These are phyloP conservation scores for Phylloporus sp. DNA, from an alignment of 768 basidiomycete species.

Conservation along the genomic window DNA sequence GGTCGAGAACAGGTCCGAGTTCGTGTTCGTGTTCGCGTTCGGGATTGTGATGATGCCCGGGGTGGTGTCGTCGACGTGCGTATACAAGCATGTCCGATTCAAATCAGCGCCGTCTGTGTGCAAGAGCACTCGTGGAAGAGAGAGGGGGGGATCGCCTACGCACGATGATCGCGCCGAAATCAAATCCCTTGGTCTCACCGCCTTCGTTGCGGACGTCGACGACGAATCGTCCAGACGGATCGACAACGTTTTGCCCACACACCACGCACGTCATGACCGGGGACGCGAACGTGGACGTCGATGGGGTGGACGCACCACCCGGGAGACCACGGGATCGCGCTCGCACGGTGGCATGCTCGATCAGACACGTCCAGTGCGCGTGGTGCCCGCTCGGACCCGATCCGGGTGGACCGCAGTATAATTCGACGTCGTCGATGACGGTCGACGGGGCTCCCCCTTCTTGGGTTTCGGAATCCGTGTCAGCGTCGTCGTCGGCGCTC, in stretches of 20 bases:
- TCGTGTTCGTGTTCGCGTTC: neutral
- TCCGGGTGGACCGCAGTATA: slow-evolving; percentile 20
- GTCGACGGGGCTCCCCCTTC: slow-evolving; percentile 3
- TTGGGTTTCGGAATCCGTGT: slow-evolving; percentile 4
- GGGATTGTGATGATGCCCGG: neutral
- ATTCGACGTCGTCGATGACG: slow-evolving; percentile 22
- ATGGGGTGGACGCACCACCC: neutral
- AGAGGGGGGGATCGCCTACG: neutral
- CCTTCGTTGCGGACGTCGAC: slow-evolving; percentile 27
- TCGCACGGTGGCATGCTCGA: slow-evolving; percentile 17
- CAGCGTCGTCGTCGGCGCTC: slow-evolving; percentile 2
- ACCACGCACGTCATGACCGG: slow-evolving; percentile 9
- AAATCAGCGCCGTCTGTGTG: neutral
- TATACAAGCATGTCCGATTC: neutral
- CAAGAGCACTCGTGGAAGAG: neutral
- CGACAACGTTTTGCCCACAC: slow-evolving; percentile 16
- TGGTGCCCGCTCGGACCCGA: slow-evolving; percentile 22
- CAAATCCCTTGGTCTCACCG: slow-evolving; percentile 21
- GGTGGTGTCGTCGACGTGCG: neutral
- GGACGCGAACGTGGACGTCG: neutral
- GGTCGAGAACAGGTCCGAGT: neutral
- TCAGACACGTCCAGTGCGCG: slow-evolving; percentile 25
- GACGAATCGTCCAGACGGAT: slow-evolving; percentile 15
- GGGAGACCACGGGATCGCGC: neutral
- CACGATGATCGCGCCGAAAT: slow-evolving; percentile 26